phyloP scores from a whole-genome alignment of 306 rosid genomes.

The Urtica urens region DNA sequence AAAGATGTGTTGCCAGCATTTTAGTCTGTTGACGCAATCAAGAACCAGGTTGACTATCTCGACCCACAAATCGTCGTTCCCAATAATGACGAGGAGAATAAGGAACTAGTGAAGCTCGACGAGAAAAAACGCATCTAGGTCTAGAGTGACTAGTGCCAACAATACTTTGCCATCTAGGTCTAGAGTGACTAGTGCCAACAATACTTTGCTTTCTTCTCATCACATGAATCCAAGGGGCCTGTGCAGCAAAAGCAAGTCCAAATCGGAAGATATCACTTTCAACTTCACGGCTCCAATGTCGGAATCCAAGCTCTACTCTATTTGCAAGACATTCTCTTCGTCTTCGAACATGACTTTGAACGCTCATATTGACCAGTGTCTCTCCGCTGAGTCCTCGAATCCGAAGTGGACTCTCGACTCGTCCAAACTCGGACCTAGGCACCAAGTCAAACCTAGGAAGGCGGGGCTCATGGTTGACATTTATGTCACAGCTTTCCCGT shows the following conservation, averaged over 20 bases:
- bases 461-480: slow-evolving; percentile 45
- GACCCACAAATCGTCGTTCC: too few species aligned
- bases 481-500: slow-evolving; percentile 29
- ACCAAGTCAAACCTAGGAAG: slow-evolving; percentile 44
- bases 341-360: slow-evolving; percentile 53
- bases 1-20: slow-evolving; percentile 45
- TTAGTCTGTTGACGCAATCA: slow-evolving; percentile 25
- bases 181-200: too few species aligned
- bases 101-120: too few species aligned
- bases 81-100: too few species aligned
- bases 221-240: slow-evolving; percentile 21
- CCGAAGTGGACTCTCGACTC: slow-evolving; percentile 32
- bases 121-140: slow-evolving; percentile 16
- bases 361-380: slow-evolving; percentile 60
- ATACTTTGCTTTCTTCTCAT: too few species aligned
- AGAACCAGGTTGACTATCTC: slow-evolving; percentile 21
- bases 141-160: slow-evolving; percentile 10
- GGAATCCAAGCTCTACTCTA: slow-evolving; percentile 51
- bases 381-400: slow-evolving; percentile 39
- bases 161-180: too few species aligned
- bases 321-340: slow-evolving; percentile 49
- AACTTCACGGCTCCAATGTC: slow-evolving; percentile 27
- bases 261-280: slow-evolving; percentile 35
- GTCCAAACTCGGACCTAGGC: slow-evolving; percentile 25
- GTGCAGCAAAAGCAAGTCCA: slow-evolving; percentile 30